Percentiles rank a stretch among this genome's conserved stretches.
These are phyloP conservation scores for Durusdinium trenchii DNA, from an alignment of 73 alveolate genomes.

Conservation along the genomic window DNA sequence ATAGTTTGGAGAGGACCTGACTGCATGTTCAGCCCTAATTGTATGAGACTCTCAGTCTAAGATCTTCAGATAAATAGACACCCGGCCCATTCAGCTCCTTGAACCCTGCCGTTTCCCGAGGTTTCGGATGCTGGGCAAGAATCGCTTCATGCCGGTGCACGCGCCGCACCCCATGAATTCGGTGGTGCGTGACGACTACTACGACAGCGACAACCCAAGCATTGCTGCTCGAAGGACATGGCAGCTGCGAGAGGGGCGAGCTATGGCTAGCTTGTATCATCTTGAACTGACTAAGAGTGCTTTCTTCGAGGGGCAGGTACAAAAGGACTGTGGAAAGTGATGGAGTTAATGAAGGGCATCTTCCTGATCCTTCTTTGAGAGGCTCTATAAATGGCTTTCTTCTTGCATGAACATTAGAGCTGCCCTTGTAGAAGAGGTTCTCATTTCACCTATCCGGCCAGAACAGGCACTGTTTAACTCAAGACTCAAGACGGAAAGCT, in stretches of 20 bases:
- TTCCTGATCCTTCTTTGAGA: not conserved
- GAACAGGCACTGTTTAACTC: too few relatives aligned
- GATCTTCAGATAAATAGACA: too few relatives aligned
- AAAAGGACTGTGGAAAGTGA: not conserved
- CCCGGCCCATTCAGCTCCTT: too few relatives aligned
- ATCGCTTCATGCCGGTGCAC: slow-evolving; percentile 83
- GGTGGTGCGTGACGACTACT: slow-evolving; percentile 91
- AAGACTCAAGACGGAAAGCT: too few relatives aligned
- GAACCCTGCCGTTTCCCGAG: too few relatives aligned
- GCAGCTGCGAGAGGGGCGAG: not conserved
- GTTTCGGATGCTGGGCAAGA: slow-evolving; percentile 77
- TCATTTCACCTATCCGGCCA: too few relatives aligned
- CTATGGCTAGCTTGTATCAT: not conserved
- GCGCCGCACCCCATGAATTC: slow-evolving; percentile 78
- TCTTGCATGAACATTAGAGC: too few relatives aligned
- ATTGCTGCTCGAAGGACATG: not conserved
- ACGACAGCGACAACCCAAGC: slow-evolving; percentile 82
- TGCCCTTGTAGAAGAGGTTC: too few relatives aligned
- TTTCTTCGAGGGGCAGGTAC: not conserved
- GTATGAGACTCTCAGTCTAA: too few relatives aligned
- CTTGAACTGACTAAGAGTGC: not conserved
- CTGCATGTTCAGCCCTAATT: too few relatives aligned
- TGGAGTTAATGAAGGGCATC: not conserved
- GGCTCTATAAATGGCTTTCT: too few relatives aligned
- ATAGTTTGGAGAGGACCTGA: too few relatives aligned